These are phyloP conservation scores for Tricholoma furcatifolium DNA, from an alignment of 768 basidiomycete genomes.

Conservation along the genomic window DNA sequence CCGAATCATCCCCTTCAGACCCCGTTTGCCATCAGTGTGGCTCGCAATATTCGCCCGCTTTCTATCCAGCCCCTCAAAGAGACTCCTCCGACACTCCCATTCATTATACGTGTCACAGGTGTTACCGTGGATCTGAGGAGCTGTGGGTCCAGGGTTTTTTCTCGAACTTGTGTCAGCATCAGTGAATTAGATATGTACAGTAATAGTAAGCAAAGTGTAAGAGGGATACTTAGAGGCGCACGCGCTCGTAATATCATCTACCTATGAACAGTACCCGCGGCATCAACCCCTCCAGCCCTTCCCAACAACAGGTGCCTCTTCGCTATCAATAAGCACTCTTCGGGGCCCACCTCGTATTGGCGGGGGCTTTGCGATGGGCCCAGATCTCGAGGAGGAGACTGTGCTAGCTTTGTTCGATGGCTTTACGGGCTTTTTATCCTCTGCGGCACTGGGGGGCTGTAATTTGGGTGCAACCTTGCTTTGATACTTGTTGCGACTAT, in stretches of 20 bases:
- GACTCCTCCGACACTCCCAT: conserved; percentile 3
- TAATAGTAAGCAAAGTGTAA: too few relatives aligned
- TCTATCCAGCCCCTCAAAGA: conserved; percentile 43
- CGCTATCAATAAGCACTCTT: conserved; percentile 66
- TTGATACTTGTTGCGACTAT: not conserved
- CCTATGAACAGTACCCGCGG: not conserved
- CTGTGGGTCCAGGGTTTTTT: too few relatives aligned
- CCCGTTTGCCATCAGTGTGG: conserved; percentile 60
- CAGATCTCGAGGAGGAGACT: conserved; percentile 19
- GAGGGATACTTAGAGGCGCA: too few relatives aligned
- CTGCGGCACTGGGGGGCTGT: conserved; percentile 17
- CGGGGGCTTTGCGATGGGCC: conserved; percentile 28
- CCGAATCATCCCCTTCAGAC: conserved; percentile 25
- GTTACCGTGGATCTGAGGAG: conserved; percentile 42
- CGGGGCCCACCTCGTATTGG: conserved; percentile 49
- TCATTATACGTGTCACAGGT: conserved; percentile 39
- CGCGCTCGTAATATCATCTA: too few relatives aligned
- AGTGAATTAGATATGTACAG: too few relatives aligned
- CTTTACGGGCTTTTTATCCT: conserved; percentile 18
- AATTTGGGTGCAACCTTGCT: conserved; percentile 17
- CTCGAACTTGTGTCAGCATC: conserved; percentile 4
- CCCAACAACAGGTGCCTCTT: conserved; percentile 52
- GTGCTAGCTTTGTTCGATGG: conserved; percentile 18
- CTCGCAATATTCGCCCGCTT: conserved; percentile 74
- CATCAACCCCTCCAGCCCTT: conserved; percentile 50